Evolutionary conservation across 202 grass and related monocot genomes (phyloP).

Genomic region (Schoenoplectus triqueter): DNA sequence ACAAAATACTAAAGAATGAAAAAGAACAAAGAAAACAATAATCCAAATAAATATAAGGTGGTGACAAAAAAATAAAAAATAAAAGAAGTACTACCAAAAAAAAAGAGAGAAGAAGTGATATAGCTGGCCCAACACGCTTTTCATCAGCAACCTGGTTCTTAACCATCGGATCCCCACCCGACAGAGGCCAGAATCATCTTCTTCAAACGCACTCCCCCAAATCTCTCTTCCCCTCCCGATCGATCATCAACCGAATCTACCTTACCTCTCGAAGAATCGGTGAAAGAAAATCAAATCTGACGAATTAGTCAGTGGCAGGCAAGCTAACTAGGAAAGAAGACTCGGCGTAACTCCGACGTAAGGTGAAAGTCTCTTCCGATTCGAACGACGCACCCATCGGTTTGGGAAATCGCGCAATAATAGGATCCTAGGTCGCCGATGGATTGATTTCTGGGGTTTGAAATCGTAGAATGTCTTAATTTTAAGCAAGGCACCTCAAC

Average conservation of each 20-base stretch:
- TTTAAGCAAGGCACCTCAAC: neutral
- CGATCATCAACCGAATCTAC: neutral
- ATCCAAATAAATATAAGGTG: too few relatives aligned
- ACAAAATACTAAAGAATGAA: too few relatives aligned
- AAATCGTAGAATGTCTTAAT: neutral
- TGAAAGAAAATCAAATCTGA: neutral
- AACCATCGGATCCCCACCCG: neutral
- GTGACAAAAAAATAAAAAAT: too few relatives aligned
- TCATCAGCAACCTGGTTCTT: neutral
- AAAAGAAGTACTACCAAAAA: neutral
- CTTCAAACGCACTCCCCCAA: neutral
- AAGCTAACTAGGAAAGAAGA: neutral
- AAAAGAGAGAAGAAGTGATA: neutral
- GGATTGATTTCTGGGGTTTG: neutral
- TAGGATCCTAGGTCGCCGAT: neutral
- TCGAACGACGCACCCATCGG: neutral
- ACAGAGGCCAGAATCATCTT: neutral
- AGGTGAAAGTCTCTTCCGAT: neutral
- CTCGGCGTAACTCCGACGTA: neutral
- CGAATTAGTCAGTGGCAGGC: neutral
- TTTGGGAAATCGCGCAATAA: neutral
- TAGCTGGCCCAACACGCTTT: neutral
- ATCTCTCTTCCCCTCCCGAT: neutral
- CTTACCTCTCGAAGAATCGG: neutral
- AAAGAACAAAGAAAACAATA: too few relatives aligned